A percentile compares a stretch with the other conserved stretches of the same genome.
Evolutionary conservation across 140 eudicot genomes (phyloP).

Genomic region (Bidens hawaiensis): DNA sequence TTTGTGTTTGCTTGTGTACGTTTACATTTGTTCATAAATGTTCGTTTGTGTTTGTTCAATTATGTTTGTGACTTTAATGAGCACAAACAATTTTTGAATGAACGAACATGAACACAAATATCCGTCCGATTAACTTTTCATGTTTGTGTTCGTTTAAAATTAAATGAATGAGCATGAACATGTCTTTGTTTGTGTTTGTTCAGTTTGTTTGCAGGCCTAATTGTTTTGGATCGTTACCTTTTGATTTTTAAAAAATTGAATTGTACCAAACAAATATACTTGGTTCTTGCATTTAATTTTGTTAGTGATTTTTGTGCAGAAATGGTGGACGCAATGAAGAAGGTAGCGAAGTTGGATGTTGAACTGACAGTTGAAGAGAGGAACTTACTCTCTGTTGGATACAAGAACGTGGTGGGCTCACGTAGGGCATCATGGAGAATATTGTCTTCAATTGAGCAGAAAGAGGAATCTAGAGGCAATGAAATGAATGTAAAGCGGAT

Average conservation of each 20-base stretch:
- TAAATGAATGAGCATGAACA: too few species aligned
- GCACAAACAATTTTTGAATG: too few species aligned
- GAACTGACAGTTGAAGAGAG: slow-evolving; percentile 66
- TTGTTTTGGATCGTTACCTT: slow-evolving; percentile 1
- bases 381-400: slow-evolving; percentile 64
- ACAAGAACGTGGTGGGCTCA: slow-evolving; percentile 60
- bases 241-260: background rate
- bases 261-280: background rate
- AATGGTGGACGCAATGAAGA: slow-evolving; percentile 74
- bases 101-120: too few species aligned
- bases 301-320: slow-evolving; percentile 29
- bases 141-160: too few species aligned
- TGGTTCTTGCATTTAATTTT: slow-evolving; percentile 6
- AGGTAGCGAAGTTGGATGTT: slow-evolving; percentile 55
- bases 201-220: too few species aligned
- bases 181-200: too few species aligned
- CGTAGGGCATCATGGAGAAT: slow-evolving; percentile 74
- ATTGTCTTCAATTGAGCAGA: slow-evolving; percentile 62
- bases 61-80: too few species aligned
- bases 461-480: slow-evolving; percentile 58
- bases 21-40: too few species aligned
- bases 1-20: too few species aligned
- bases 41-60: too few species aligned
- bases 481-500: slow-evolving; percentile 55
- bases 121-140: too few species aligned